A percentile compares a stretch with the other conserved stretches of the same genome.
Evolutionary conservation across 805 yeast species (phyloP).

Genomic region (Ogataea kodamae): DNA sequence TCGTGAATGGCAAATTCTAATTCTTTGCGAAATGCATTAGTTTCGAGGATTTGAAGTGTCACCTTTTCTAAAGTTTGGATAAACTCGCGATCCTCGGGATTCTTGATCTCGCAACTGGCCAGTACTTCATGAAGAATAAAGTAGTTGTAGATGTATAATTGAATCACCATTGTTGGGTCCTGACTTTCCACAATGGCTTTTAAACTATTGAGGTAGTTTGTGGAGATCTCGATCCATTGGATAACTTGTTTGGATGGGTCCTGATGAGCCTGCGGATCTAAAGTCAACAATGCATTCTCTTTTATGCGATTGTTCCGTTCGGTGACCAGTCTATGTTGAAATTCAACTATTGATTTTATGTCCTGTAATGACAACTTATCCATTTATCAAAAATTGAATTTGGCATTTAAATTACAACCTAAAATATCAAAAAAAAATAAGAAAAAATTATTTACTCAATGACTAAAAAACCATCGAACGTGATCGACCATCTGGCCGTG

Average conservation of each 20-base stretch:
- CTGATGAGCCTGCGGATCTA: conserved; percentile 2
- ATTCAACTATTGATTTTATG: conserved; percentile 14
- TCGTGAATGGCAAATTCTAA: conserved; percentile 16
- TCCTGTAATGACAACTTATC: conserved; percentile 11
- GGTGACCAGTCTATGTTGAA: conserved; percentile 16
- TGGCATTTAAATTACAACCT: too few species aligned
- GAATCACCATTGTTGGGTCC: conserved; percentile 21
- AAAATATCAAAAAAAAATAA: conserved; percentile 4
- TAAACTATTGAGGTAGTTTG: conserved; percentile 20
- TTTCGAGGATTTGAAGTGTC: conserved; percentile 11
- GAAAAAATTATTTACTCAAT: background rate
- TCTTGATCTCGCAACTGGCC: conserved; percentile 9
- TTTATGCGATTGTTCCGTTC: conserved; percentile 8
- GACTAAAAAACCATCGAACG: conserved; percentile 13
- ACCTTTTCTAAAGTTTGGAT: conserved; percentile 13
- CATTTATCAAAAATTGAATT: conserved; percentile 4
- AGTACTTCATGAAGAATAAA: conserved; percentile 19
- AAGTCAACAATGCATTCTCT: conserved; percentile 1
- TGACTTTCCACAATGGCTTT: conserved; percentile 15
- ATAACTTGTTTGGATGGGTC: conserved; percentile 10
- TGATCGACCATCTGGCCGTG: conserved; percentile 51
- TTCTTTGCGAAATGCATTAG: conserved; percentile 14
- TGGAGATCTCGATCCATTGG: conserved; percentile 25
- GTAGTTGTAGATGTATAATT: conserved; percentile 21
- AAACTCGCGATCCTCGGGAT: conserved; percentile 19